Base-by-base conservation (phyloP, 2,329 filamentous ascomycete genomes). In the Monosporascus sp. region DNA sequence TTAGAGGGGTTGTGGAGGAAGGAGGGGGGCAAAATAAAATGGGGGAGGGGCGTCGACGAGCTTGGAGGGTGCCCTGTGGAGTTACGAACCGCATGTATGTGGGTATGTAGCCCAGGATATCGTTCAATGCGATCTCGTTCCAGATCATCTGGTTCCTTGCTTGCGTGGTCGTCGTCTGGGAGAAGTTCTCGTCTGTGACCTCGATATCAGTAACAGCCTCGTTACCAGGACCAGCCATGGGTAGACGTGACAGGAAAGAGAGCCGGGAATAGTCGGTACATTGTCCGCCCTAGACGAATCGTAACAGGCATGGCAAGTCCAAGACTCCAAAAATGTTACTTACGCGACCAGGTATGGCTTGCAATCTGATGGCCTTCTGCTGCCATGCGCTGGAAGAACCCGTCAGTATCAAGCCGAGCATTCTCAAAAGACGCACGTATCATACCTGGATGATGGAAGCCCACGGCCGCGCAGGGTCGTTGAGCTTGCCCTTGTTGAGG, bases 401-500 rank as follows among this genome's bases (percentile, higher is more conserved):
- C 35, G 53, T 65, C 45, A 65, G 57, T 31, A 15, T 43, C 36
- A 5, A 11, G 20, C 31, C 27, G 9, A n/a, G 24, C 5, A 18
- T 9, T 24, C 44, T 52, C 18, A 3, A 6, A 15, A 25, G 7
- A 48, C 45, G 39, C 24, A 35, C 15, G 45, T 47, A 6, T 25
- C 37, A 46, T 58, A 67, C 66, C 59, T 68, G 63, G 25, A 68
- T 66, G 4, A 66, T 55, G 22, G 60, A 57, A 25, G 56, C 58
- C 66, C 66, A 67, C 22, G 66, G 65, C 7, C 54, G 59, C 2
- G 67, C 71, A n/a, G 70, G 64, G 51, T 74, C 70, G 52, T 81
- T 78, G 49, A 81, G 80, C 50, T 71, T 59, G 24, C 78, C 77
- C 62, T 80, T 80, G 59, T 72, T 72, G 48, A 77, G 66, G 62